A percentile compares a stretch with the other conserved stretches of the same genome.
Evolutionary conservation across 1,139 yeast species (phyloP).

Genomic region (Pichia norvegensis): DNA sequence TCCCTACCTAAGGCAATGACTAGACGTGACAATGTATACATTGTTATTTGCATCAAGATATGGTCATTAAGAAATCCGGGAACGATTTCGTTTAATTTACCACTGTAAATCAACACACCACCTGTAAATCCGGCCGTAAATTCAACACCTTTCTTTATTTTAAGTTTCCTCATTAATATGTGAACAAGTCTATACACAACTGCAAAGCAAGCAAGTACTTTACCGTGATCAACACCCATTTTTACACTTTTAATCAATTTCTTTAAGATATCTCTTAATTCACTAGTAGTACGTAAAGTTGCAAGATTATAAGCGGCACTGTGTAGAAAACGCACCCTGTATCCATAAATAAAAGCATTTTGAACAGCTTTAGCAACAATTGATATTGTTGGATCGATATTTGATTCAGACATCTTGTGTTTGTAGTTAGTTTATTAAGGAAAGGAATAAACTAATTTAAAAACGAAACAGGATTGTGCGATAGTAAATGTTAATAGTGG

Average conservation of each 20-base stretch:
- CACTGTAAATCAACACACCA: constrained; percentile 60
- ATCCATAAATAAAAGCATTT: constrained; percentile 49
- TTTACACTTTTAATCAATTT: constrained; percentile 42
- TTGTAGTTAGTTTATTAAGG: neutral
- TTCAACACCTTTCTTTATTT: neutral
- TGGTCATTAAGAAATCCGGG: constrained; percentile 29
- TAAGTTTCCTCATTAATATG: constrained; percentile 6
- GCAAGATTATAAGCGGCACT: constrained; percentile 43
- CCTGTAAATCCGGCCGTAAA: constrained; percentile 60
- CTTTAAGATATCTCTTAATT: constrained; percentile 33
- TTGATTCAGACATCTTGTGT: neutral
- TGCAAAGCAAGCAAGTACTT: constrained; percentile 60
- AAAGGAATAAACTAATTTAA: neutral
- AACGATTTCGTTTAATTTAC: constrained; percentile 23
- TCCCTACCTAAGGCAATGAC: constrained; percentile 44
- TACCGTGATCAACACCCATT: constrained; percentile 55
- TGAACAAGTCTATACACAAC: constrained; percentile 43
- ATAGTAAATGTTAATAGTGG: too few species aligned
- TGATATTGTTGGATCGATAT: neutral
- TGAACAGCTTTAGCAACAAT: constrained; percentile 16
- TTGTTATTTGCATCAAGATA: constrained; percentile 52
- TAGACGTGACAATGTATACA: constrained; percentile 53
- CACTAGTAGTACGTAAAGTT: constrained; percentile 41
- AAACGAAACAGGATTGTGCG: neutral
- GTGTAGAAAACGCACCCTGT: constrained; percentile 65